These are phyloP conservation scores for Neurospora crassa DNA, from an alignment of 2,329 filamentous ascomycete genomes.

Conservation along the genomic window DNA sequence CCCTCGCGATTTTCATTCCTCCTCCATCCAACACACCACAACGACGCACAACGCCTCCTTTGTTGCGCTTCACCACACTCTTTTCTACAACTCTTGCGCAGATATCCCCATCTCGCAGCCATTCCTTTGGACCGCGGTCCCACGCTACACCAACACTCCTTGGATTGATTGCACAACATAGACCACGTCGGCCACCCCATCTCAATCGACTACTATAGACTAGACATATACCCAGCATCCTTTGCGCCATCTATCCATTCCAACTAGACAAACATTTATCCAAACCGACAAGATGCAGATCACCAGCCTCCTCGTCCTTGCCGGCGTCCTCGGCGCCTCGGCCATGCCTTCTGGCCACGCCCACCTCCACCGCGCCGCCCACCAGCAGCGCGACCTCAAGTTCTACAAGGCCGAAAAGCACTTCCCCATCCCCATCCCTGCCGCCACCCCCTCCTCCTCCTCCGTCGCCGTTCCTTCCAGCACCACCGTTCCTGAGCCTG, in stretches of 20 bases:
- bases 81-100: neutral
- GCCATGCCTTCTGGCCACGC: slow-evolving; percentile 28
- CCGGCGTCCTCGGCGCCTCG: slow-evolving; percentile 23
- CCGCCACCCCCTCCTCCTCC: slow-evolving; percentile 7
- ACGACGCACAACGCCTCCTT: neutral
- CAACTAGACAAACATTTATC: neutral
- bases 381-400: slow-evolving; percentile 18
- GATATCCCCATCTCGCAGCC: neutral
- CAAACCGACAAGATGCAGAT: slow-evolving; percentile 17
- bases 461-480: slow-evolving; percentile 6
- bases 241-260: slow-evolving; percentile 3
- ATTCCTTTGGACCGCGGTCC: neutral
- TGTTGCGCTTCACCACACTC: neutral
- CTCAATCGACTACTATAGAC: neutral
- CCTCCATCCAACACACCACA: neutral
- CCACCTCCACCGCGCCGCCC: slow-evolving; percentile 23
- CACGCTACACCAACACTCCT: neutral
- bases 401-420: slow-evolving; percentile 18
- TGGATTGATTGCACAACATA: neutral
- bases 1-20: neutral
- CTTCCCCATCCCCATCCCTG: slow-evolving; percentile 15
- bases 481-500: slow-evolving; percentile 7
- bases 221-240: neutral
- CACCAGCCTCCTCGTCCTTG: slow-evolving; percentile 19
- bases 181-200: neutral